Evolutionary conservation across 73 alveolate species (phyloP).

Genomic region (Paramecium pentaurelia): DNA sequence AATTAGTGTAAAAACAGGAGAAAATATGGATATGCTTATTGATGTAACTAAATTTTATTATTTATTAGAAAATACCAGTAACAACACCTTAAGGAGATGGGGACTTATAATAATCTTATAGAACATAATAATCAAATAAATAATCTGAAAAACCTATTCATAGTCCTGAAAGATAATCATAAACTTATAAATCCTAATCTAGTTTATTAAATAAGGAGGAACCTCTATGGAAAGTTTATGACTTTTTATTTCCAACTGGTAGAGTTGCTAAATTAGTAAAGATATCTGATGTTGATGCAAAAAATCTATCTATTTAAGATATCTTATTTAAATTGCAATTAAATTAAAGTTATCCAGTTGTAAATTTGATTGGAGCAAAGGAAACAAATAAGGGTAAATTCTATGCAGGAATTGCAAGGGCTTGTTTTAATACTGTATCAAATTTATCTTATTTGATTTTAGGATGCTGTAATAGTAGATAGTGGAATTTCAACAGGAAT

Average conservation of each 20-base stretch:
- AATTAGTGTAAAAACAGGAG: neutral
- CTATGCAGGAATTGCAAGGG: conserved; percentile 96
- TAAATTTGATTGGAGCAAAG: conserved; percentile 89
- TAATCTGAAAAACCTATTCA: neutral
- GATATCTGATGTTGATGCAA: conserved; percentile 15
- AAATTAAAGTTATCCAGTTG: conserved; percentile 67
- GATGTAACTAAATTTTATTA: neutral
- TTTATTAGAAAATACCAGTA: neutral
- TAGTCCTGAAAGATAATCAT: neutral
- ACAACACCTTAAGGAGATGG: neutral
- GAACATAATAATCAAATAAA: neutral
- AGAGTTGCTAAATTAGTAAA: conserved; percentile 84
- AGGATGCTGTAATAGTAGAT: conserved; percentile 92
- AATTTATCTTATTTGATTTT: neutral
- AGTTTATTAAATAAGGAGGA: neutral
- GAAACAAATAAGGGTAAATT: conserved; percentile 84
- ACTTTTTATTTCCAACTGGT: conserved; percentile 96
- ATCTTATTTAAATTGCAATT: conserved; percentile 31
- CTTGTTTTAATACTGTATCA: conserved; percentile 83
- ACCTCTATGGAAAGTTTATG: conserved; percentile 82
- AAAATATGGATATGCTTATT: neutral
- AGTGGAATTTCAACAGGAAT: conserved; percentile 90
- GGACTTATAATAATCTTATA: neutral
- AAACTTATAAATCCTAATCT: neutral
- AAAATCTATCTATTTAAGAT: conserved; percentile 38